Evolutionary conservation across 2,329 filamentous ascomycete species (phyloP).

Genomic region (Chaetomium olivaceum): DNA sequence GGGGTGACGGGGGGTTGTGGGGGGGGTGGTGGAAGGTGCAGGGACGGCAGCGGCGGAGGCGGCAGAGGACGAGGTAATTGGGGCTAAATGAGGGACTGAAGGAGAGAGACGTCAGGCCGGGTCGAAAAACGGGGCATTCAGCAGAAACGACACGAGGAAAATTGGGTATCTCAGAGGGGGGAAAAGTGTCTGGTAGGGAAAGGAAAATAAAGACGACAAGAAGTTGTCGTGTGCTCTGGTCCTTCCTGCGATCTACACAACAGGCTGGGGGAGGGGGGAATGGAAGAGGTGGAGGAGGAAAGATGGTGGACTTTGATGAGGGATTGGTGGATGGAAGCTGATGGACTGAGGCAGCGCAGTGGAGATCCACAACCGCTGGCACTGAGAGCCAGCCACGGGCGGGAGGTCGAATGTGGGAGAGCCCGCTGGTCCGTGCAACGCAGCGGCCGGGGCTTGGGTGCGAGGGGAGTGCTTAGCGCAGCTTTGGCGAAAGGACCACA

Average conservation of each 20-base stretch:
- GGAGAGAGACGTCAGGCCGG: conserved; percentile 31
- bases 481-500: conserved; percentile 3
- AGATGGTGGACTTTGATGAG: conserved; percentile 27
- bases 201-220: conserved; percentile 30
- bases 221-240: conserved; percentile 34
- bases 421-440: conserved; percentile 30
- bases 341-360: conserved; percentile 25
- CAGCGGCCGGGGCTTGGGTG: not conserved
- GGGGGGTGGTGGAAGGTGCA: conserved; percentile 2
- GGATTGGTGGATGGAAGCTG: conserved; percentile 33
- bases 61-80: conserved; percentile 27
- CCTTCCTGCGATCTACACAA: conserved; percentile 31
- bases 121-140: conserved; percentile 23
- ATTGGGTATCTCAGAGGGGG: conserved; percentile 43
- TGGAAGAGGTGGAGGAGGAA: conserved; percentile 31
- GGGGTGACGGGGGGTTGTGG: not conserved
- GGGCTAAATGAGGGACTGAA: conserved; percentile 32
- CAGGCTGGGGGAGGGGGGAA: conserved; percentile 36
- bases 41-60: conserved; percentile 19
- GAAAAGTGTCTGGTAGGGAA: conserved; percentile 20
- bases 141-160: conserved; percentile 45
- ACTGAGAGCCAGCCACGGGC: conserved; percentile 13
- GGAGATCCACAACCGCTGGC: conserved; percentile 5
- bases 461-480: not conserved
- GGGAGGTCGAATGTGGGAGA: conserved; percentile 17